Evolutionary conservation across 768 basidiomycete genomes (phyloP).

Genomic region (Podaxis sp.): DNA sequence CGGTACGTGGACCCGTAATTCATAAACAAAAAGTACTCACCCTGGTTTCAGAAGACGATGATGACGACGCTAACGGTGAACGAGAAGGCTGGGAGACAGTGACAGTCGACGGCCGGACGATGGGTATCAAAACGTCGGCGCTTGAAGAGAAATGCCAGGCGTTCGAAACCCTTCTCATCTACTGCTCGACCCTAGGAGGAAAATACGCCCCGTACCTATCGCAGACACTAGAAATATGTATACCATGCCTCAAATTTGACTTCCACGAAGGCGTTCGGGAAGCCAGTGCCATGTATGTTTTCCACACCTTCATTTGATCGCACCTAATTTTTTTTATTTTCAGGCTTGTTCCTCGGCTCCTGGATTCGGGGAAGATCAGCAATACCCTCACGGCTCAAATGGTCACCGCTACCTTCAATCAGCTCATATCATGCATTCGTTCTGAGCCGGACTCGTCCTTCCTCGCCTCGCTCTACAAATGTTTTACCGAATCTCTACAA

Average conservation of each 20-base stretch:
- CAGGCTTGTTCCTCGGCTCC: conserved; percentile 72
- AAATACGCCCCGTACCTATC: conserved; percentile 72
- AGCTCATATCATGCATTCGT: conserved; percentile 61
- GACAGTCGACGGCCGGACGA: conserved; percentile 71
- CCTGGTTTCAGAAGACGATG: conserved; percentile 44
- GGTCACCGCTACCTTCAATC: conserved; percentile 65
- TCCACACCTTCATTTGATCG: not conserved
- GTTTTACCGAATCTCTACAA: conserved; percentile 59
- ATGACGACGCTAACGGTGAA: conserved; percentile 51
- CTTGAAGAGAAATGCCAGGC: conserved; percentile 89
- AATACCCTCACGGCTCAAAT: conserved; percentile 66
- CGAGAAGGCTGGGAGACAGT: conserved; percentile 81
- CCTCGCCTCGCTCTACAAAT: conserved; percentile 74
- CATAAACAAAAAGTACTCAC: not conserved
- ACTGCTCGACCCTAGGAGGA: conserved; percentile 65
- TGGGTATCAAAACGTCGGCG: conserved; percentile 76
- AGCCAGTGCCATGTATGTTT: conserved; percentile 67
- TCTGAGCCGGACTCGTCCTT: conserved; percentile 76
- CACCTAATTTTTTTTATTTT: not conserved
- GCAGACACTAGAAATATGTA: conserved; percentile 68
- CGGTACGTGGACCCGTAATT: conserved; percentile 39
- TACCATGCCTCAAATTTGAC: conserved; percentile 72
- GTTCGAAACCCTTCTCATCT: conserved; percentile 83
- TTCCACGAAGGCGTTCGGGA: conserved; percentile 87
- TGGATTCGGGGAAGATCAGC: conserved; percentile 66